These are phyloP conservation scores for Puccinia coronata DNA, from an alignment of 1,284 basidiomycete species.

Conservation along the genomic window DNA sequence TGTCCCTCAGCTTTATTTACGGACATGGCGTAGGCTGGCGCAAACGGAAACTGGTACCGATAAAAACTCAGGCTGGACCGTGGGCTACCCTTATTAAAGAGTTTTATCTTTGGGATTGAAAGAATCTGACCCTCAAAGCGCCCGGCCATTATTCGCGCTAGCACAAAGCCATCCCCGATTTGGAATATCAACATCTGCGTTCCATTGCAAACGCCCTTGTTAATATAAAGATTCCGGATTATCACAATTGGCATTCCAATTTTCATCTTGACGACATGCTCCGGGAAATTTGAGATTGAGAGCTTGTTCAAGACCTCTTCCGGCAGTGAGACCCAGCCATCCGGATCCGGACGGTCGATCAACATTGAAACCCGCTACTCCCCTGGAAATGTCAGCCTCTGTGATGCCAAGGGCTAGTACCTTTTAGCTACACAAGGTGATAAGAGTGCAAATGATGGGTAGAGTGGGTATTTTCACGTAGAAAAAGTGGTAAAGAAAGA, in stretches of 20 bases:
- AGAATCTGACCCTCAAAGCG: background rate
- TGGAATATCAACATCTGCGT: background rate
- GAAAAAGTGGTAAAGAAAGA: no score
- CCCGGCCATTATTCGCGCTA: background rate
- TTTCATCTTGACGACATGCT: background rate
- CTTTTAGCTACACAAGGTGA: no score
- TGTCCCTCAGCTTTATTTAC: slow-evolving; percentile 31
- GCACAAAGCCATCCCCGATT: background rate
- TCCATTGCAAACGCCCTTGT: background rate
- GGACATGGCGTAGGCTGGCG: background rate
- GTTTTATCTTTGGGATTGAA: background rate
- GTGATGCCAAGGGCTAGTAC: no score
- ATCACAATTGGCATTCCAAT: background rate
- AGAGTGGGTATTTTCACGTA: no score
- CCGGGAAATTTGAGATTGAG: background rate
- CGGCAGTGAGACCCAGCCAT: background rate
- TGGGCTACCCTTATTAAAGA: background rate
- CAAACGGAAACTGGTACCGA: slow-evolving; percentile 4
- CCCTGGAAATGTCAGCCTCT: background rate
- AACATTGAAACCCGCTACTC: background rate
- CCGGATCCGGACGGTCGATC: background rate
- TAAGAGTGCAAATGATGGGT: no score
- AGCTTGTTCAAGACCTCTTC: background rate
- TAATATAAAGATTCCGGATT: background rate
- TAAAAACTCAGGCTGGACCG: background rate